Base-by-base conservation (phyloP, 2,329 filamentous ascomycete genomes). In the Xylaria digitata region DNA sequence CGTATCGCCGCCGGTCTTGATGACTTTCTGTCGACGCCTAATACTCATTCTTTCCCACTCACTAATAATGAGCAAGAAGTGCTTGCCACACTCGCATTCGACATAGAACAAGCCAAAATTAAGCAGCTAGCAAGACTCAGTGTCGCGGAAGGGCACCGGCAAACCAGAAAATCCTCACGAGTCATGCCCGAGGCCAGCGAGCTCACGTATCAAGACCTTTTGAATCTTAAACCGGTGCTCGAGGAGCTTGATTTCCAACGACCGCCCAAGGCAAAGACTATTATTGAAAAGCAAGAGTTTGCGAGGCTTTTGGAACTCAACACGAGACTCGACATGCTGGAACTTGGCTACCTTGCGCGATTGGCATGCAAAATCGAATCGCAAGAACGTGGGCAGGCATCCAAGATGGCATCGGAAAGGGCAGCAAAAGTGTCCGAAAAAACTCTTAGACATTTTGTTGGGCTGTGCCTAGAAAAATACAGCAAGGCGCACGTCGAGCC, bases 401-500 rank as follows among this genome's bases (percentile, higher is more conserved):
- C 71, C 46, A 75, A 72, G 61, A 58, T 65, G 8, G 75, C 76
- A n/a, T 77, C 75, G 15, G 89, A 96, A 69, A 89, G 91, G 65
- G 92, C 95, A 5, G 92, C 92, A 65, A 97, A 97, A 79, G 86
- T 98, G 23, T 96, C 96, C 0, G 81, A 87, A 48, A 85, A 82
- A 1, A 95, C 93, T 0, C 83, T 98, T 17, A 82, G 85, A 49
- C 83, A 86, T 1, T 99, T 98, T 79, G 89, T 99, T 73, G 83
- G 85, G 32, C 84, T 95, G 43, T 98, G 95, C 76, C 82, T 98
- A 56, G 88, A 89, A 73, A 98, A 98, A 79, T 97, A 97, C 79
- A 91, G 93, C 72, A 92, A 90, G 78, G 95, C 95, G 0, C 92
- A 93, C 71, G 92, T 97, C 21, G 94, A 99, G 78, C 94, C 96